Evolutionary conservation across 2,329 filamentous ascomycete genomes (phyloP), one percentile per base, ranked within the genome.

Genomic region (Aspergillus ibericus): DNA sequence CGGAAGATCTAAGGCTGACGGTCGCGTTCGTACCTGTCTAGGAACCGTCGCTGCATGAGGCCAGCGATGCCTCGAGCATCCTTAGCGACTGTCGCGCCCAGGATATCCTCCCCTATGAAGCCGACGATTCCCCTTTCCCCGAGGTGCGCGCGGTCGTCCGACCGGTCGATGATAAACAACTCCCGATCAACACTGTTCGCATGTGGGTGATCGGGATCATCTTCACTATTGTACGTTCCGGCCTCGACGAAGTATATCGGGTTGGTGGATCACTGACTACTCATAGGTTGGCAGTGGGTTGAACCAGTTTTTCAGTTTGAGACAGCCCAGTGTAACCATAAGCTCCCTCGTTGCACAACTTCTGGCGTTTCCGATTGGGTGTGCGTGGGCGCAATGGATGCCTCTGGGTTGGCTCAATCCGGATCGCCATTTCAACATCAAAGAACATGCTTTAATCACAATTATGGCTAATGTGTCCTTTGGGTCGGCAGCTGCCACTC

Each of bases 401-500:
- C 75, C 59, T 66, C 66, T 79, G 63, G 77, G 67, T 9, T 70
- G 72, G 53, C 59, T 79, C 4, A 81, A 81, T 52, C 78, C 78
- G 6, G 73, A 75, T 52, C 70, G 77, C 1, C 72, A 75, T 48
- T 72, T 68, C 66, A 78, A 70, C 38, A 72, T 71, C 50, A 71
- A 75, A 63, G 76, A 79, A 60, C 77, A 79, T 69, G 75, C 75
- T 5, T 59, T 79, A 44, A 74, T 79, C 59, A 78, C 76, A 0
- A 79, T 79, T 59, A 78, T 79, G 74, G 76, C 76, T 8, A 81
- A 81, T 59, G 74, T 80, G 36, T 81, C 78, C 13, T 80, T 80
- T 53, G 73, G 78, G 68, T 85, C 63, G 5, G 73, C 73, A 1
- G 68, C 72, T 25, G 73, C 73, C 3, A 75, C 72, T 9, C 73